Evolutionary conservation across 768 basidiomycete genomes (phyloP), one percentile per base, ranked within the genome.

Genomic region (Suillus occidentalis): DNA sequence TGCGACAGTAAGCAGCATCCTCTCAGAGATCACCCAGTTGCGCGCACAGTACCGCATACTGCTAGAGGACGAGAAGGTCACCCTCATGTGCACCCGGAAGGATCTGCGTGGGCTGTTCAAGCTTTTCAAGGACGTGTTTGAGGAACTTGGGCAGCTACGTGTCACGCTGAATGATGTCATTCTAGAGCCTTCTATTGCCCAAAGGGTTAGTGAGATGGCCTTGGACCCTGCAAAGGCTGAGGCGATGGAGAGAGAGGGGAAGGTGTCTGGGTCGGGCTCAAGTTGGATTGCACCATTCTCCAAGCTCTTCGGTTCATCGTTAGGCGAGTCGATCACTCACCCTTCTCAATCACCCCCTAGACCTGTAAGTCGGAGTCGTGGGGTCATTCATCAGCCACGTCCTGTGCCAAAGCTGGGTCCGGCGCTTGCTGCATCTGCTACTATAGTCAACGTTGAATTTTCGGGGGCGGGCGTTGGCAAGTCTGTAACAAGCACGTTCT

Each of bases 361-460:
- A 67, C 75, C 65, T 61, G 66, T 49, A 68, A 75, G 62, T 67
- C 73, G 72, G 40, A 73, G 69, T n/a, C 67, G 65, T 28, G 71
- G 65, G 28, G 69, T 60, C 49, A 62, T 61, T 4, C 74, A 73
- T 0, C 65, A 71, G n/a, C 72, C 77, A n/a, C 83, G 86, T 34
- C 76, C 85, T 7, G 89, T 87, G 28, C 92, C 90, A 2, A 99
- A 99, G 74, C 83, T 91, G 34, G 86, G 87, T 1, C 91, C 96
- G 2, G 94, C 92, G 13, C 85, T 95, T 37, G 89, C 91, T 13
- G 94, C 97, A 12, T 93, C 92, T 25, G 83, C 92, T 2, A 96
- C 92, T 58, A 95, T 94, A 2, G 96, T 99, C 70, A 97, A 95
- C 65, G 97, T 99, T 63, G 96, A 97, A 80, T 99, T 98, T 76